Conservation (phyloP, 2,329 filamentous ascomycete genomes). For the Fusarium fracticaudum region DNA sequence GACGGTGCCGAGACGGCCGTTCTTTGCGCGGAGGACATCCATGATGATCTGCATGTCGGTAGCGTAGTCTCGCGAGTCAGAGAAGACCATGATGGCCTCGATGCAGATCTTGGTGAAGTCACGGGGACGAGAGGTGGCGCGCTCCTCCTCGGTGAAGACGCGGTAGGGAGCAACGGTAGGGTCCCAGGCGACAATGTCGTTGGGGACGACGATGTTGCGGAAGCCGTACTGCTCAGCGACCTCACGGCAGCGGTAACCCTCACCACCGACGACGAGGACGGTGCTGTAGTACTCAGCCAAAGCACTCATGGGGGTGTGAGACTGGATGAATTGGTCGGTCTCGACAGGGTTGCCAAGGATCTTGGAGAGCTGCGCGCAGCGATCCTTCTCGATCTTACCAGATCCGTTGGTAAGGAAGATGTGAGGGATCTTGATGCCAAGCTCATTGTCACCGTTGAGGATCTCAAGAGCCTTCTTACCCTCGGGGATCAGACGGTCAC, state of each 20-base stretch:
- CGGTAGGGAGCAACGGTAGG: constrained; percentile 85
- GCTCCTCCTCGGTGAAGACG: constrained; percentile 68
- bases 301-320: constrained; percentile 81
- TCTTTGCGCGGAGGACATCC: constrained; percentile 80
- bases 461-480: constrained; percentile 76
- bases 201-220: constrained; percentile 81
- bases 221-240: constrained; percentile 73
- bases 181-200: constrained; percentile 78
- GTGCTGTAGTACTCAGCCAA: constrained; percentile 80
- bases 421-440: constrained; percentile 86
- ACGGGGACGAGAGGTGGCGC: constrained; percentile 71
- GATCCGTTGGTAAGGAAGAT: constrained; percentile 94
- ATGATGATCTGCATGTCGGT: constrained; percentile 82
- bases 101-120: constrained; percentile 82
- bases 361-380: constrained; percentile 78
- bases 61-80: constrained; percentile 92
- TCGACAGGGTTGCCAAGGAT: constrained; percentile 41
- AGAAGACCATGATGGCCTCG: constrained; percentile 89
- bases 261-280: constrained; percentile 78
- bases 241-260: constrained; percentile 73
- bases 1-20: constrained; percentile 78
- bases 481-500: constrained; percentile 78
- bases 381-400: constrained; percentile 87
- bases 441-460: constrained; percentile 76
- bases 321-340: constrained; percentile 74